These are phyloP conservation scores for Russula olivacea DNA, from an alignment of 768 basidiomycete species.

Conservation along the genomic window DNA sequence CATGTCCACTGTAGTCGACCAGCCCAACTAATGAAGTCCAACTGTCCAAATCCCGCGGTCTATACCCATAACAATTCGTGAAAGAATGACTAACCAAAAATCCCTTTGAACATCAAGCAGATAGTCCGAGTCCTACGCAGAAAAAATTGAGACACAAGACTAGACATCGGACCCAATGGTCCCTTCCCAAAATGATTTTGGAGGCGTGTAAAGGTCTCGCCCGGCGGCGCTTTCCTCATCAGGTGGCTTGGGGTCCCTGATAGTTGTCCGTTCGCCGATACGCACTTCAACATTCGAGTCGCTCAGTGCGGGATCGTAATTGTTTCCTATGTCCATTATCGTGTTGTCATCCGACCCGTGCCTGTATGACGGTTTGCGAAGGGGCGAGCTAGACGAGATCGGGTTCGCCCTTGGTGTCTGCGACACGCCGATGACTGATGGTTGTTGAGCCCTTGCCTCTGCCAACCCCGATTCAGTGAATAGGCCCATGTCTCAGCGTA, in stretches of 20 bases:
- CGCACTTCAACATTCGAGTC: constrained; percentile 23
- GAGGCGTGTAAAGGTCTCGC: neutral
- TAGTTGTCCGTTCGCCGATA: constrained; percentile 8
- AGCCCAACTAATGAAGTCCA: too few relatives aligned
- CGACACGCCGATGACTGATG: neutral
- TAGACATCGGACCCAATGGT: neutral
- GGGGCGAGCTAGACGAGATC: neutral
- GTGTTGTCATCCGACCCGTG: neutral
- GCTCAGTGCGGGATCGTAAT: neutral
- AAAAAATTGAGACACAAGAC: neutral
- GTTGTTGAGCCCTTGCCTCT: constrained; percentile 26
- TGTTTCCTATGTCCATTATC: neutral
- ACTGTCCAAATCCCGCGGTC: too few relatives aligned
- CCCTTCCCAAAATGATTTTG: neutral
- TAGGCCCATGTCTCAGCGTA: neutral
- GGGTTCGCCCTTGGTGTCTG: neutral
- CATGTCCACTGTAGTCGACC: too few relatives aligned
- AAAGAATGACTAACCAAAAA: too few relatives aligned
- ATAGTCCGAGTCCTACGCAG: neutral
- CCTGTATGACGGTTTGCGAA: neutral
- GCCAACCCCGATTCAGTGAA: neutral
- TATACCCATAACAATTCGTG: neutral
- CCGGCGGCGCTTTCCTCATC: neutral
- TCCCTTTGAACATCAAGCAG: too few relatives aligned
- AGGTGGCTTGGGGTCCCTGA: neutral